Percentiles rank a stretch among this genome's conserved stretches.
Conservation (phyloP, 148 eudicot species). For the Nepenthes gracilis region DNA sequence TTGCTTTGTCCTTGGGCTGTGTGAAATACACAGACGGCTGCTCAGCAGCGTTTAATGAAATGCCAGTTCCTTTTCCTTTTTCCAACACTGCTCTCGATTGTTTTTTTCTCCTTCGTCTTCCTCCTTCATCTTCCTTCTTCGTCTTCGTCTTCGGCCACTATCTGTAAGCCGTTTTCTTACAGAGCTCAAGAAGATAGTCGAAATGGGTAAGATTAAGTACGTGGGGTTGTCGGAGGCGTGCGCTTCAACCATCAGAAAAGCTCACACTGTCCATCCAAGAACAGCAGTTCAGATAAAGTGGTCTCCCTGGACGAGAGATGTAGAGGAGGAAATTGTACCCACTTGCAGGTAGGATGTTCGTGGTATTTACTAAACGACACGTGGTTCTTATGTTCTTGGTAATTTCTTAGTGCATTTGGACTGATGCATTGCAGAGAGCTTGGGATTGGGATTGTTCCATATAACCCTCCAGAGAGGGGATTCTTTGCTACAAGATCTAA, state of each 20-base stretch:
- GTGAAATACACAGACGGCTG: too few species aligned
- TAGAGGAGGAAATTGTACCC: not conserved
- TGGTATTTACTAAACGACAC: not conserved
- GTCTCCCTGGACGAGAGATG: not conserved
- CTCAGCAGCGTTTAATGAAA: too few species aligned
- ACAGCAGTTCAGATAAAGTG: not conserved
- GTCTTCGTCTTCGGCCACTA: too few species aligned
- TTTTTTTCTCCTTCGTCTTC: too few species aligned
- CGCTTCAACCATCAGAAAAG: not conserved
- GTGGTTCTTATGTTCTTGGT: not conserved
- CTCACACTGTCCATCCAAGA: not conserved
- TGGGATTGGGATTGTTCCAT: not conserved
- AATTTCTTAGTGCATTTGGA: not conserved
- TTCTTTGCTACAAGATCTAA: not conserved
- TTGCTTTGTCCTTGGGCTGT: too few species aligned
- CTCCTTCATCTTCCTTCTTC: too few species aligned
- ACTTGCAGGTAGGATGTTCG: not conserved
- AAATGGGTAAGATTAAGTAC: not conserved
- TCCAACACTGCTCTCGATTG: too few species aligned
- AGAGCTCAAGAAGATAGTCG: not conserved
- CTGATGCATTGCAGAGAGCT: not conserved
- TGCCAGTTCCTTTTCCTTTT: too few species aligned
- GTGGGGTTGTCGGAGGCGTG: not conserved
- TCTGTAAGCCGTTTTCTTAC: too few species aligned
- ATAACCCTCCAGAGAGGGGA: not conserved